phyloP scores from a whole-genome alignment of 2,329 filamentous ascomycete genomes.

The Aureobasidium subglaciale region DNA sequence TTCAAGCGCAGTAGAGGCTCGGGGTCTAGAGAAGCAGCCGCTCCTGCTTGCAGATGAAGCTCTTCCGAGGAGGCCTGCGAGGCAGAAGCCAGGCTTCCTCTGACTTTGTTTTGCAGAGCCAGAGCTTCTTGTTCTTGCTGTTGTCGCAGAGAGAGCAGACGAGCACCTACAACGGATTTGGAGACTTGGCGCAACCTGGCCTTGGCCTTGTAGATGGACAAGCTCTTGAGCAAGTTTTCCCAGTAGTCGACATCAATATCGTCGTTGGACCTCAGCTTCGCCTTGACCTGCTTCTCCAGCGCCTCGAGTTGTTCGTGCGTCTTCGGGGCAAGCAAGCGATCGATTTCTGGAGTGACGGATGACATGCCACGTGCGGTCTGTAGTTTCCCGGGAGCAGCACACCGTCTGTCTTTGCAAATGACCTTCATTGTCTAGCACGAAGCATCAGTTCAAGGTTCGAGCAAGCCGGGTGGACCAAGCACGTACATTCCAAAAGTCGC shows the following conservation, averaged over 20 bases:
- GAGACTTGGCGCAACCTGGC: slow-evolving; percentile 74
- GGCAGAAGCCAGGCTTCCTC: background rate
- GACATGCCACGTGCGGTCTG: slow-evolving; percentile 65
- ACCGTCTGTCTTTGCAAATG: slow-evolving; percentile 69
- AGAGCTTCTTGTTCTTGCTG: slow-evolving; percentile 62
- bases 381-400: slow-evolving; percentile 52
- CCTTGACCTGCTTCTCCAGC: slow-evolving; percentile 78
- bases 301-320: slow-evolving; percentile 76
- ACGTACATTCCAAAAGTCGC: slow-evolving; percentile 74
- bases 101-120: slow-evolving; percentile 24
- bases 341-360: slow-evolving; percentile 80
- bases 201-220: slow-evolving; percentile 87
- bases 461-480: background rate
- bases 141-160: slow-evolving; percentile 58
- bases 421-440: slow-evolving; percentile 64
- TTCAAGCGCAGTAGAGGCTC: slow-evolving; percentile 59
- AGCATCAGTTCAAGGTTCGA: background rate
- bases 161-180: slow-evolving; percentile 64
- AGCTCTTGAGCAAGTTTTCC: slow-evolving; percentile 80
- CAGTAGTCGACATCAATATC: slow-evolving; percentile 96
- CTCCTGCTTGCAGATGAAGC: background rate
- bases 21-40: slow-evolving; percentile 45
- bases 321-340: slow-evolving; percentile 79
- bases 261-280: slow-evolving; percentile 81
- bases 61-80: background rate